Base-by-base conservation (phyloP, 1,284 basidiomycete genomes). In the Papiliotrema terrestris region DNA sequence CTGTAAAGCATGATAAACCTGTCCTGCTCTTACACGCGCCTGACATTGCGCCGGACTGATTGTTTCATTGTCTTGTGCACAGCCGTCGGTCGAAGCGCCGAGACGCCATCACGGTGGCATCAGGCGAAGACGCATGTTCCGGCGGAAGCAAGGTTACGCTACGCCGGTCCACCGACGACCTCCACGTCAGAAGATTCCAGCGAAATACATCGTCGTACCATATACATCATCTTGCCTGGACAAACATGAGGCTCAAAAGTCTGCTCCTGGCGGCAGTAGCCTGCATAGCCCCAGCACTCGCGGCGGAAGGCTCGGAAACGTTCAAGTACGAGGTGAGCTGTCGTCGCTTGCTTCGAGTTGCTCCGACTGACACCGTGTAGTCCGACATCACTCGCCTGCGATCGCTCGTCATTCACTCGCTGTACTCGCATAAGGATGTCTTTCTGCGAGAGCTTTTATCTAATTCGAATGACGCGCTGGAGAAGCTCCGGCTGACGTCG, bases 381-480 rank as follows among this genome's bases (percentile, higher is more conserved):
- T 93, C 90, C 66, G 92, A 95, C 76, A 91, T 95, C 58, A 83
- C 90, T 36, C 87, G 91, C 65, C 82, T 96, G 59, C 84, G 93
- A 57, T 89, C 88, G 65, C 91, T 96, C 60, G 92, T 95, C 59
- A 91, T 95, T 67, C 89, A 93, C 78, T 75, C 72, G 29, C 59
- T 74, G 13, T 78, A 68, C 67, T 76, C 71, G 45, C 69, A 71
- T 64, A 91, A 90, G 65, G 93, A 95, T 57, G 87, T 96, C 47
- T 97, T 95, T 75, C 83, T 97, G 49, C 88, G 93, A 44, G 93
- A 97, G 77, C 80, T 96, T 46, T 83, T 96, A 56, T 95, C 91
- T 13, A 97, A 97, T 71, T 87, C 91, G 35, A 95, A 95, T 73
- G 93, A 97, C 73, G 93, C 94, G 1, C 80, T 96, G 41, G 93